These are phyloP conservation scores for Samsoniella hepiali DNA, from an alignment of 2,329 filamentous ascomycete genomes.

Conservation along the genomic window DNA sequence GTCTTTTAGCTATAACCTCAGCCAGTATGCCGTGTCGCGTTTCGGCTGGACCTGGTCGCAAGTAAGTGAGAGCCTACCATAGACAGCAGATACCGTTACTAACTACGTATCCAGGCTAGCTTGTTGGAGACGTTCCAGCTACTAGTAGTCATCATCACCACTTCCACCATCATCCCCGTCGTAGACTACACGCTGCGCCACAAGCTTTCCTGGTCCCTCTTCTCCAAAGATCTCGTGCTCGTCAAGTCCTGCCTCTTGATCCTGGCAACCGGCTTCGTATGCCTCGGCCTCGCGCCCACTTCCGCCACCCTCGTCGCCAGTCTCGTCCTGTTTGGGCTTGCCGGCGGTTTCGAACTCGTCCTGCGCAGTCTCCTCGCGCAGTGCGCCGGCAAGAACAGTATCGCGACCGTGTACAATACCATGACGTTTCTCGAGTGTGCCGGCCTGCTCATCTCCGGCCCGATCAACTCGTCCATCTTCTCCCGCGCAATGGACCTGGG, in stretches of 20 bases:
- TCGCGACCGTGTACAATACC: too few relatives aligned
- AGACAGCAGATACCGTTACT: too few relatives aligned
- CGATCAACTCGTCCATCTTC: too few relatives aligned
- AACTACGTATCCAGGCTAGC: too few relatives aligned
- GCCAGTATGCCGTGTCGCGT: slow-evolving; percentile 2
- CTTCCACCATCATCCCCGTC: background rate
- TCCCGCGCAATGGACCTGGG: too few relatives aligned
- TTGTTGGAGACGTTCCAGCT: too few relatives aligned
- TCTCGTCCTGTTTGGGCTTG: background rate
- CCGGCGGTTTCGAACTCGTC: background rate
- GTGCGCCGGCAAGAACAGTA: background rate
- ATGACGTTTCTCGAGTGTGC: too few relatives aligned
- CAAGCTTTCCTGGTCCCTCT: background rate
- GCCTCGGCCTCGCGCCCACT: background rate
- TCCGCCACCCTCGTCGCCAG: background rate
- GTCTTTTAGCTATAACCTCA: background rate
- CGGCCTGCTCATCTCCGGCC: too few relatives aligned
- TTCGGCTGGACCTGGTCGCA: slow-evolving; percentile 14
- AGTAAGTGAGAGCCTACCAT: too few relatives aligned
- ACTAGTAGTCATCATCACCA: background rate
- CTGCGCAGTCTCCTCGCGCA: slow-evolving; percentile 13
- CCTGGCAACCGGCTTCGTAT: background rate
- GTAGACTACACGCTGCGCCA: background rate
- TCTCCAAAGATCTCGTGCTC: slow-evolving; percentile 3
- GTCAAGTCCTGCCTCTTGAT: background rate